These are phyloP conservation scores for Magnaporthiopsis poae DNA, from an alignment of 2,329 filamentous ascomycete species.

Conservation along the genomic window DNA sequence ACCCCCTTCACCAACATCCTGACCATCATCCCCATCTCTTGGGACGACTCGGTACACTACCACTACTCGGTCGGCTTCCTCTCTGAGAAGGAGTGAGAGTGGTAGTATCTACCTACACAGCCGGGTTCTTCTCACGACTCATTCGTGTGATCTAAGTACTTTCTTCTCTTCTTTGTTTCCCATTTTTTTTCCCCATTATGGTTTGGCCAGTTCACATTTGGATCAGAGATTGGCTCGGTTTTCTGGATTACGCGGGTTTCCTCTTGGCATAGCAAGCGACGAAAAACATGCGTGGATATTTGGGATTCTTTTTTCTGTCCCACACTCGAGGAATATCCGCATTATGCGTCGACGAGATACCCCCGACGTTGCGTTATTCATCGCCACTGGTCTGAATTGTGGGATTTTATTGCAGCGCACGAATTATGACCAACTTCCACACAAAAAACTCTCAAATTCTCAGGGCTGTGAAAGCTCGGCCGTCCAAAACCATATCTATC, in stretches of 20 bases:
- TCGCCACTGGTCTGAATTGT: background rate
- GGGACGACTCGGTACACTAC: constrained; percentile 45
- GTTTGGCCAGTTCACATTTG: background rate
- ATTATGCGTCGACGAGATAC: constrained; percentile 4
- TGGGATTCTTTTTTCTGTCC: background rate
- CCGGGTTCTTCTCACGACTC: background rate
- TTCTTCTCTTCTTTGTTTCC: too few relatives aligned
- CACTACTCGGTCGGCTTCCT: constrained; percentile 76
- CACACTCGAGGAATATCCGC: background rate
- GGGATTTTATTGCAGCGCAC: too few relatives aligned
- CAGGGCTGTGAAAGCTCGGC: too few relatives aligned
- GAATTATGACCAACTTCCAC: too few relatives aligned
- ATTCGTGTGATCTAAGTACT: too few relatives aligned
- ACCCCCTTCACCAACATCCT: constrained; percentile 71
- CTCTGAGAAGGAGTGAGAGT: constrained; percentile 35
- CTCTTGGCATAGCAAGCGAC: background rate
- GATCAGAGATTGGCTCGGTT: background rate
- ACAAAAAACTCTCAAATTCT: too few relatives aligned
- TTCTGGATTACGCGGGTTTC: background rate
- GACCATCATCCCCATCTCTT: constrained; percentile 72
- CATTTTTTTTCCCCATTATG: background rate
- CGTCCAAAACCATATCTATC: too few relatives aligned
- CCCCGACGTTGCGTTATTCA: background rate
- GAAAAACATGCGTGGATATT: background rate
- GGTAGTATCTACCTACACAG: background rate